Evolutionary conservation across 1,284 basidiomycete genomes (phyloP).

Genomic region (Boletellus deceptivus): DNA sequence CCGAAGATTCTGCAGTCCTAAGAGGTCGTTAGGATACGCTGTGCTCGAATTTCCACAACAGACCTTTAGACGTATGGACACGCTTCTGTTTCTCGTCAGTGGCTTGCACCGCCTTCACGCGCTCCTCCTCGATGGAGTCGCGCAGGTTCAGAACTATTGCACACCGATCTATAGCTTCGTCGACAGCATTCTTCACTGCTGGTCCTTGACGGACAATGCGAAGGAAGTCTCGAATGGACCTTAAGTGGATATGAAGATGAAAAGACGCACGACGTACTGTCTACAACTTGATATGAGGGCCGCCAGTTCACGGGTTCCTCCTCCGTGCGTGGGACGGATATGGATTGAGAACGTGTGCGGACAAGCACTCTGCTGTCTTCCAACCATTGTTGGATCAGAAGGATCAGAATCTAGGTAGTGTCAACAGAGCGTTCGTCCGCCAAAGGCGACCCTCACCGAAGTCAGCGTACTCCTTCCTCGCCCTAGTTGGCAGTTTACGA

Average conservation of each 20-base stretch:
- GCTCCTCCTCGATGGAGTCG: slow-evolving; percentile 85
- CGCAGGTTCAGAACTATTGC: slow-evolving; percentile 82
- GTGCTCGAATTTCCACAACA: slow-evolving; percentile 14
- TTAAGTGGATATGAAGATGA: slow-evolving; percentile 6
- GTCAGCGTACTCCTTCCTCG: slow-evolving; percentile 91
- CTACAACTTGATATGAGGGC: slow-evolving; percentile 77
- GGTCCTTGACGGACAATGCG: slow-evolving; percentile 92
- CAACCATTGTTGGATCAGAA: slow-evolving; percentile 89
- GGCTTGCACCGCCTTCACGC: slow-evolving; percentile 73
- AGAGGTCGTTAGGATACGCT: neutral
- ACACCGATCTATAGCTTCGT: slow-evolving; percentile 90
- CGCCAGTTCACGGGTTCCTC: slow-evolving; percentile 40
- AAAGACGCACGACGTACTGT: slow-evolving; percentile 54
- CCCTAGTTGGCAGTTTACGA: slow-evolving; percentile 96
- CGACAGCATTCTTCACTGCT: slow-evolving; percentile 84
- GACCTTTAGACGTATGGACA: slow-evolving; percentile 68
- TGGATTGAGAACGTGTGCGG: slow-evolving; percentile 42
- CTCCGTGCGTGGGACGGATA: slow-evolving; percentile 33
- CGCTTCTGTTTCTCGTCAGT: slow-evolving; percentile 70
- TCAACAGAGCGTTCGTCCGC: slow-evolving; percentile 9
- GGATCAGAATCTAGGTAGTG: slow-evolving; percentile 64
- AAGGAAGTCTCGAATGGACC: slow-evolving; percentile 62
- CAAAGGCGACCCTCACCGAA: slow-evolving; percentile 51
- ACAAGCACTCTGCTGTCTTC: slow-evolving; percentile 38
- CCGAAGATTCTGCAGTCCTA: slow-evolving; percentile 77